Evolutionary conservation across 768 basidiomycete genomes (phyloP).

Genomic region (Tephrocybe rancida): DNA sequence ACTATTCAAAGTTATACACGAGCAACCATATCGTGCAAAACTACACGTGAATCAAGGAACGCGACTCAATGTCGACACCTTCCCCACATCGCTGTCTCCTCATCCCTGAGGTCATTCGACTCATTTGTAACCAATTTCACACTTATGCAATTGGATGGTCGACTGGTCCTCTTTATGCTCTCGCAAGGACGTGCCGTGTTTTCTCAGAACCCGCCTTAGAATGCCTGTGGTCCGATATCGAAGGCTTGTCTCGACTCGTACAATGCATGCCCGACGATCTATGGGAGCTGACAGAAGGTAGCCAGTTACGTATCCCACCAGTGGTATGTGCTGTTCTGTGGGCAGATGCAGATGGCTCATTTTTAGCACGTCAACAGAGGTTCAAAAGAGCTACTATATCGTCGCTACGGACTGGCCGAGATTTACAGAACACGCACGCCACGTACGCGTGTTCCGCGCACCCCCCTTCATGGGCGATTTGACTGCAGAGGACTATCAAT

Average conservation of each 20-base stretch:
- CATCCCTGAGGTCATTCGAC: background rate
- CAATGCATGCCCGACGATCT: constrained; percentile 3
- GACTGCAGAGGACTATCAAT: background rate
- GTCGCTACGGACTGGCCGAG: constrained; percentile 2
- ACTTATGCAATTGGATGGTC: background rate
- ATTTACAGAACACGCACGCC: background rate
- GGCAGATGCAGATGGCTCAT: too few relatives aligned
- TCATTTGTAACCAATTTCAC: background rate
- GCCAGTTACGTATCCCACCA: too few relatives aligned
- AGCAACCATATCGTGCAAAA: too few relatives aligned
- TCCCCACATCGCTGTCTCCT: background rate
- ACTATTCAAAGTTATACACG: too few relatives aligned
- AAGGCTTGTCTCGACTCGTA: background rate
- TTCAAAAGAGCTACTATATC: background rate
- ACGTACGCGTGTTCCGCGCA: background rate
- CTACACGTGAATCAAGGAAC: too few relatives aligned
- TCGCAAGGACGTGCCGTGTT: background rate
- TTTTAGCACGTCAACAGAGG: background rate
- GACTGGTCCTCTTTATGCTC: background rate
- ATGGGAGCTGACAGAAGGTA: background rate
- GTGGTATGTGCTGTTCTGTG: background rate
- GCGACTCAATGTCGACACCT: too few relatives aligned
- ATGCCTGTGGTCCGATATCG: background rate
- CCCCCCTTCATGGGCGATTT: background rate
- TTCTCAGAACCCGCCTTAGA: background rate